These are phyloP conservation scores for Termitomyces sp. DNA, from an alignment of 768 basidiomycete species.

Conservation along the genomic window DNA sequence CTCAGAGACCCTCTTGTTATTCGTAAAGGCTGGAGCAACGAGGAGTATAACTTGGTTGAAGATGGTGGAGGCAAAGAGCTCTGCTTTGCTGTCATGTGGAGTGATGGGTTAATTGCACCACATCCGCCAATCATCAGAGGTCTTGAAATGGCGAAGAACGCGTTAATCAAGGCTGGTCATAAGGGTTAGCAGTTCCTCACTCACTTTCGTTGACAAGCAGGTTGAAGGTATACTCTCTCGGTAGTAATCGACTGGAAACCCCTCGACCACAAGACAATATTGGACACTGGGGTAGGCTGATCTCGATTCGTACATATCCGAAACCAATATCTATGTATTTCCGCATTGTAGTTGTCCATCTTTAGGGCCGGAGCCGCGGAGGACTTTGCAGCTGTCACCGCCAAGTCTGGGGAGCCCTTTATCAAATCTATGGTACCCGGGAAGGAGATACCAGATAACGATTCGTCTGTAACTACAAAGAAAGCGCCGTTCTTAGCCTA, in stretches of 20 bases:
- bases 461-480: neutral
- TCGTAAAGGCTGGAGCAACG: slow-evolving; percentile 58
- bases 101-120: slow-evolving; percentile 57
- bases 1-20: slow-evolving; percentile 54
- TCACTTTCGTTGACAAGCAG: neutral
- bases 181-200: slow-evolving; percentile 38
- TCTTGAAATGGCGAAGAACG: slow-evolving; percentile 50
- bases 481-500: slow-evolving; percentile 32
- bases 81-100: slow-evolving; percentile 63
- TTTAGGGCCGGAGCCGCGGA: slow-evolving; percentile 44
- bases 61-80: slow-evolving; percentile 48
- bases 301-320: neutral
- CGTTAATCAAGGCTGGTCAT: slow-evolving; percentile 61
- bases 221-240: too few species aligned
- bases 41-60: slow-evolving; percentile 55
- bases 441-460: neutral
- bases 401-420: slow-evolving; percentile 50
- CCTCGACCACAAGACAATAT: slow-evolving; percentile 46
- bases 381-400: slow-evolving; percentile 38
- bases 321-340: neutral
- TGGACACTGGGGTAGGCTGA: slow-evolving; percentile 34
- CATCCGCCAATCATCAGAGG: slow-evolving; percentile 68
- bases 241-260: slow-evolving; percentile 72
- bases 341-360: slow-evolving; percentile 30
- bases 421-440: slow-evolving; percentile 44